A percentile compares a stretch with the other conserved stretches of the same genome.
These are phyloP conservation scores for Areca catechu DNA, from an alignment of 176 grass and related monocot species.

Conservation along the genomic window DNA sequence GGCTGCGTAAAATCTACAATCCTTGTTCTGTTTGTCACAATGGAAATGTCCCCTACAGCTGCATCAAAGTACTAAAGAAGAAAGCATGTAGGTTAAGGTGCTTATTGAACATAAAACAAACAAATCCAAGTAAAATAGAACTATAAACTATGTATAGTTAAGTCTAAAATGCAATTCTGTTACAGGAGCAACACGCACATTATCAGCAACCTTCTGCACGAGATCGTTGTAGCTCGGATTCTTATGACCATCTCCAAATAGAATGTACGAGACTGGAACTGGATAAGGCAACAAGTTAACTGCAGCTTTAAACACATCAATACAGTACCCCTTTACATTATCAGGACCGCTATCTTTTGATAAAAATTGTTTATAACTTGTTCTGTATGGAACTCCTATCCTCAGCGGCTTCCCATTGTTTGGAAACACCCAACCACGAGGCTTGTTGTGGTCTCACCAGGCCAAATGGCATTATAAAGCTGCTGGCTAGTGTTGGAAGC, in stretches of 20 bases:
- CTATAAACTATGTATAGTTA: too few species aligned
- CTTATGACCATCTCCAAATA: constrained; percentile 62
- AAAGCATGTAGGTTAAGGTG: background rate
- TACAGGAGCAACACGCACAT: constrained; percentile 33
- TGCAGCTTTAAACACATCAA: constrained; percentile 88
- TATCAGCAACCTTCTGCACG: constrained; percentile 47
- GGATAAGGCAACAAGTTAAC: constrained; percentile 62
- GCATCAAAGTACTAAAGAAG: constrained; percentile 52
- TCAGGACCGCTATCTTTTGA: constrained; percentile 39
- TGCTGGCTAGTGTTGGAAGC: constrained; percentile 24
- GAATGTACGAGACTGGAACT: constrained; percentile 47
- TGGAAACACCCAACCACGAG: constrained; percentile 71
- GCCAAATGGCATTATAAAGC: constrained; percentile 69
- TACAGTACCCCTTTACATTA: constrained; percentile 69
- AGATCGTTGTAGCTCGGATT: constrained; percentile 72
- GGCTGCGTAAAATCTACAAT: constrained; percentile 84
- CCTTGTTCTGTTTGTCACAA: constrained; percentile 57
- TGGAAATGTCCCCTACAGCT: constrained; percentile 69
- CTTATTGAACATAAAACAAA: too few species aligned
- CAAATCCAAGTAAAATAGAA: too few species aligned
- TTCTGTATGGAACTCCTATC: constrained; percentile 76
- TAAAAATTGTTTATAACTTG: constrained; percentile 60
- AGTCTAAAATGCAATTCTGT: background rate
- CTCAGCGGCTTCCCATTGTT: constrained; percentile 59
- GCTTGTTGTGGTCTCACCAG: constrained; percentile 48